Evolutionary conservation across 768 basidiomycete genomes (phyloP), one percentile per base, ranked within the genome.

Genomic region (Xerocomellus intermedius): DNA sequence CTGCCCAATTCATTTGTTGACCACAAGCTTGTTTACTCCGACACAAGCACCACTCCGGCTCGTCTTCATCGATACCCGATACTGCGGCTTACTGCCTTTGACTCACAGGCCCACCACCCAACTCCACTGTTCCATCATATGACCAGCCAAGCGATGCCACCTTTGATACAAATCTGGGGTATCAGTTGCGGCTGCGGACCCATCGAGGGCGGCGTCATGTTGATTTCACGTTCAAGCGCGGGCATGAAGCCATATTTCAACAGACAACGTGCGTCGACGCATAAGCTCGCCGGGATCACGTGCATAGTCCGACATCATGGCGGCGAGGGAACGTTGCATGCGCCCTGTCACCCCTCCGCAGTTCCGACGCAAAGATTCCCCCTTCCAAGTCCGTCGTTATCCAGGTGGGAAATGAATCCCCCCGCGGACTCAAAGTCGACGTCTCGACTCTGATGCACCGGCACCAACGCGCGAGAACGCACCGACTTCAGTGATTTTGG

Each of bases 11-110:
- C 39, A 30, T 48, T n/a, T 42, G 26, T 9, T 41, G 53, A 52
- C 42, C 55, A 37, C 36, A 19, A 36, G 32, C 21, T n/a, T 22
- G 21, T 28, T 16, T 5, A n/a, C 54, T 21, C 39, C 17, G 19
- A 56, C 58, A 26, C 50, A 33, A 16, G 35, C 43, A 48, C 48
- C 6, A 14, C 26, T 39, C 55, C 59, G 59, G 59, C 53, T 50
- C 22, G 21, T 19, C 52, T 48, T 36, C 46, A 28, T 8, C 32
- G 41, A 61, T 64, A 61, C 48, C 63, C 59, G 61, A 43, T 60
- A 49, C 52, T n/a, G n/a, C n/a, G n/a, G n/a, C n/a, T n/a, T n/a
- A n/a, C n/a, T 30, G 49, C 62, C 45, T 19, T 26, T 48, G 42
- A 39, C 49, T 51, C 48, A 54, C 33, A 37, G 24, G 36, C 5